Evolutionary conservation across 176 grass and related monocot genomes (phyloP).

Genomic region (Ensete ventricosum): DNA sequence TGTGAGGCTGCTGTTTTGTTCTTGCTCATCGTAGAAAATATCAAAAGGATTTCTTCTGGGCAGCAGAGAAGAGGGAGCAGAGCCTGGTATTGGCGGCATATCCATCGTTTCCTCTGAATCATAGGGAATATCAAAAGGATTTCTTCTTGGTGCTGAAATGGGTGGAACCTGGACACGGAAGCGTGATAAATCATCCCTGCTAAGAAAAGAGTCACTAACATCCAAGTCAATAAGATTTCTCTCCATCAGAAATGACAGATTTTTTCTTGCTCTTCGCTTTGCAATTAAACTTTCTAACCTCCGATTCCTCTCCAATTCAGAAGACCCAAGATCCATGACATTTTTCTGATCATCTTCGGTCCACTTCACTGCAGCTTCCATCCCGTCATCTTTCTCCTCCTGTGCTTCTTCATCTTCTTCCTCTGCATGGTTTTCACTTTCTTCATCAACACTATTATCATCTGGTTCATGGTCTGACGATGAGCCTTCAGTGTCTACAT

Average conservation of each 20-base stretch:
- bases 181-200: constrained; percentile 34
- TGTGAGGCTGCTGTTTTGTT: constrained; percentile 7
- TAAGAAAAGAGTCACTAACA: constrained; percentile 31
- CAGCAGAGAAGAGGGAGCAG: constrained; percentile 44
- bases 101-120: constrained; percentile 35
- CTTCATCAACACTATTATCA: constrained; percentile 28
- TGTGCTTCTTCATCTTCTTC: constrained; percentile 1
- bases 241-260: constrained; percentile 42
- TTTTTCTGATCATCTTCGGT: constrained; percentile 24
- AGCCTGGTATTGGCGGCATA: constrained; percentile 41
- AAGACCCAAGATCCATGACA: constrained; percentile 20
- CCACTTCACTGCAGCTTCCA: constrained; percentile 11
- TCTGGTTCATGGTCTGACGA: constrained; percentile 9
- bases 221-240: constrained; percentile 41
- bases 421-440: constrained; percentile 8
- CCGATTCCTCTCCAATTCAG: constrained; percentile 23
- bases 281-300: constrained; percentile 31
- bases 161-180: constrained; percentile 44
- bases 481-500: constrained; percentile 23
- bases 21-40: constrained; percentile 25
- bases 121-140: constrained; percentile 23
- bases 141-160: constrained; percentile 35
- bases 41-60: constrained; percentile 33
- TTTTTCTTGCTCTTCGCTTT: constrained; percentile 36
- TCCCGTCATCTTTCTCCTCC: constrained; percentile 22